Percentiles rank a stretch among this genome's conserved stretches.
Evolutionary conservation across 805 yeast genomes (phyloP).

Genomic region (Wickerhamiella musiphila): DNA sequence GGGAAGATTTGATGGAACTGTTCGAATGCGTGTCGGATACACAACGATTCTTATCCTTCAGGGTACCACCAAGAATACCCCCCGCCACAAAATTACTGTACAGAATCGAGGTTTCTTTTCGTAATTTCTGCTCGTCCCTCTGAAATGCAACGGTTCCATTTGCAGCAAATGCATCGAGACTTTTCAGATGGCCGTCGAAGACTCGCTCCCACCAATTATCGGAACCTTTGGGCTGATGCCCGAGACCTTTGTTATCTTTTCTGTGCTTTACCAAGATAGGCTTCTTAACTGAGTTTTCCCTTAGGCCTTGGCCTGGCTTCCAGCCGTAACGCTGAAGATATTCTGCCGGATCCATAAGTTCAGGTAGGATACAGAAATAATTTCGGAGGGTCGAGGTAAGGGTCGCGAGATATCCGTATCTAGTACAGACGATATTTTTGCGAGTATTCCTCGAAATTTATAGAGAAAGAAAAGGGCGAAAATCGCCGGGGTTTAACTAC

Average conservation of each 20-base stretch:
- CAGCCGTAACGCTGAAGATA: slow-evolving; percentile 75
- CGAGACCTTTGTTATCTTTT: slow-evolving; percentile 79
- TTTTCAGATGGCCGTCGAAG: slow-evolving; percentile 82
- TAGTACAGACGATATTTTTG: too few relatives aligned
- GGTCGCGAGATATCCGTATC: too few relatives aligned
- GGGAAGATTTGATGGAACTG: too few relatives aligned
- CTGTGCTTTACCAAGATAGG: slow-evolving; percentile 86
- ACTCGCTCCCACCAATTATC: slow-evolving; percentile 96
- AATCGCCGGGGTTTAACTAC: too few relatives aligned
- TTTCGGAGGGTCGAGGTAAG: too few relatives aligned
- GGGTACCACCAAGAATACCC: slow-evolving; percentile 64
- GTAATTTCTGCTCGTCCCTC: slow-evolving; percentile 29
- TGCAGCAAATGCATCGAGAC: slow-evolving; percentile 36
- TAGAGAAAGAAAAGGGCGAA: too few relatives aligned
- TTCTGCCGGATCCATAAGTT: slow-evolving; percentile 52
- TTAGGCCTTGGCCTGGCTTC: slow-evolving; percentile 78
- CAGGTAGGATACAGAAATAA: too few relatives aligned
- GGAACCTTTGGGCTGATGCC: slow-evolving; percentile 52
- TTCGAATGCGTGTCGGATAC: too few relatives aligned
- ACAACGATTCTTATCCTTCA: slow-evolving; percentile 7
- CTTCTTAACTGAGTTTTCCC: slow-evolving; percentile 58
- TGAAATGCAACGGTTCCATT: slow-evolving; percentile 30
- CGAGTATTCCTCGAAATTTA: too few relatives aligned
- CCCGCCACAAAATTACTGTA: slow-evolving; percentile 81
- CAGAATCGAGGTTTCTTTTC: slow-evolving; percentile 39